Conservation (phyloP, 2,329 filamentous ascomycete genomes). For the Reticulascus tulasneorum region DNA sequence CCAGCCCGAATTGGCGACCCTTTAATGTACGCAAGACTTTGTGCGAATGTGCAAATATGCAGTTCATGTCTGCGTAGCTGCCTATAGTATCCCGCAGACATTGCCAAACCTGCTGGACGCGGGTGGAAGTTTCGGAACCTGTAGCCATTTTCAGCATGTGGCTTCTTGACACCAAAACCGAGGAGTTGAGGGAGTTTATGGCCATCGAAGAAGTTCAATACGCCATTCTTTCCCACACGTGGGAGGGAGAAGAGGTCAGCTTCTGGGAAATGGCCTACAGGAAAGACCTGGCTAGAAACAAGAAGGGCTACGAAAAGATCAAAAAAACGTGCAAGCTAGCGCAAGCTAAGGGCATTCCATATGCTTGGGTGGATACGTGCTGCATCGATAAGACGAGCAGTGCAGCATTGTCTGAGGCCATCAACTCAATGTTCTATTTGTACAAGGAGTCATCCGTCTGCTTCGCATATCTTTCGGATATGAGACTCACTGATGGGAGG, state of each 20-base stretch:
- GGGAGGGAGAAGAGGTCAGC: conserved; percentile 19
- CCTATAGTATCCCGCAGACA: too few species aligned
- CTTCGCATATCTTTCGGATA: conserved; percentile 17
- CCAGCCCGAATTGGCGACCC: too few species aligned
- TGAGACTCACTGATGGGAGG: too few species aligned
- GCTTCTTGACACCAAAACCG: conserved; percentile 14
- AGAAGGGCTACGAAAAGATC: conserved; percentile 12
- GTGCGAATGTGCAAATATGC: too few species aligned
- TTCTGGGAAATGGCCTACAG: conserved; percentile 16
- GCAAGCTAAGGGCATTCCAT: conserved; percentile 1
- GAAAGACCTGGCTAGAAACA: background rate
- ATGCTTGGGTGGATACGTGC: conserved; percentile 21
- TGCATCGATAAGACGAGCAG: conserved; percentile 23
- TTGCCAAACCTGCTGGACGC: too few species aligned
- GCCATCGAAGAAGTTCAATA: conserved; percentile 16
- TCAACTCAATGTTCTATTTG: conserved; percentile 18
- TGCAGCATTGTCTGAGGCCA: conserved; percentile 18
- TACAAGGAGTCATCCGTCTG: conserved; percentile 16
- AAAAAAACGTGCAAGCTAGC: conserved; percentile 8
- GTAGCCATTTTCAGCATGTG: conserved; percentile 13
- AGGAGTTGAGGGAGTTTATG: conserved; percentile 9
- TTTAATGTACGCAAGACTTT: too few species aligned
- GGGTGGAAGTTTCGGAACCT: too few species aligned
- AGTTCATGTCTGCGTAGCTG: too few species aligned
- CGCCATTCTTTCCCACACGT: conserved; percentile 23